Base-by-base conservation (phyloP, 1,284 basidiomycete genomes). In the Ganoderma meredithae region DNA sequence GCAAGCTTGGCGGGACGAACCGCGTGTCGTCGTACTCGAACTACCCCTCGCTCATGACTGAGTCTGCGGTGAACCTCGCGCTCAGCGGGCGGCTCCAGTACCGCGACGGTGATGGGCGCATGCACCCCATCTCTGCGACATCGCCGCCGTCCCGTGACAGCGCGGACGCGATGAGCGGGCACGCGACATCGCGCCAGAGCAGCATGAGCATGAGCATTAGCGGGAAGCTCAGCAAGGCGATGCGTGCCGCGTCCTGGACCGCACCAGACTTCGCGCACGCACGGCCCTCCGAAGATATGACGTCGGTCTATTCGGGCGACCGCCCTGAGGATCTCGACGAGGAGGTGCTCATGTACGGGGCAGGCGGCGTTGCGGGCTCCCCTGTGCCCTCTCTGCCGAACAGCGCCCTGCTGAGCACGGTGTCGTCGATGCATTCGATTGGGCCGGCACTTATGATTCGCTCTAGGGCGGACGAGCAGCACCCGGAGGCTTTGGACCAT, bases 181-280 rank as follows among this genome's bases (percentile, higher is more conserved):
- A 72, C 66, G 63, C 73, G 58, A 67, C 74, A 66, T 67, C 68
- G 8, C 72, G 72, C 61, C 72, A 73, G 66, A 81, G 79, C 71
- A 76, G 76, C 64, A 70, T 75, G 67, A 76, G 76, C 60, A 69
- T 75, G 66, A 69, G 74, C 58, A 60, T 62, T 31, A 47, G 66
- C 69, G 77, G 76, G n/a, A 68, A 70, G 62, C 73, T 83, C 63
- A 80, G 79, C 1, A 77, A 81, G 31, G 85, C 84, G 31, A 81
- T 86, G 72, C 83, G 90, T 15, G 90, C 90, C 10, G 88, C 89
- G 59, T 90, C 89, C 74, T 90, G 89, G 89, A 84, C 83, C 2
- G 71, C 63, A 3, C 69, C 71, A 22, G 85, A 88, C 39, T 82
- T 83, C 33, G 58, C 58, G 4, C 83, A 84, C 64, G 68, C 72